Evolutionary conservation across 306 rosid species (phyloP).

Genomic region (Castanea mollissima): DNA sequence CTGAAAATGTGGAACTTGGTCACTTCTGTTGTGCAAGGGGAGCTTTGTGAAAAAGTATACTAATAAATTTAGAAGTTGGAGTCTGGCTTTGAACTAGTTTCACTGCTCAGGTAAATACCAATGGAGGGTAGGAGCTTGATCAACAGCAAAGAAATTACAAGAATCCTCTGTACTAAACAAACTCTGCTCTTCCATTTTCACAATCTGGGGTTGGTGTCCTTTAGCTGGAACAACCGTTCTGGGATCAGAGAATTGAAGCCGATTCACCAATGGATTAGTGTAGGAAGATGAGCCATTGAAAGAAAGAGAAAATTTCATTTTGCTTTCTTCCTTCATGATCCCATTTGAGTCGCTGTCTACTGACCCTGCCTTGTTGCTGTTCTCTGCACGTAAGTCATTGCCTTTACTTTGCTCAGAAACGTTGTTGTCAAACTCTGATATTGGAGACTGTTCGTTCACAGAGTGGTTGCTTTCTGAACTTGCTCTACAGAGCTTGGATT

Average conservation of each 20-base stretch:
- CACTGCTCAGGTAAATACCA: slow-evolving; percentile 35
- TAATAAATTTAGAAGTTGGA: too few relatives aligned
- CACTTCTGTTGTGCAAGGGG: too few relatives aligned
- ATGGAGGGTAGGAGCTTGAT: slow-evolving; percentile 70
- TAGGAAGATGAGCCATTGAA: slow-evolving; percentile 32
- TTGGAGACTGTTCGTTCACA: slow-evolving; percentile 39
- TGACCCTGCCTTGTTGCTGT: slow-evolving; percentile 28
- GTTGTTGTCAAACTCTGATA: slow-evolving; percentile 21
- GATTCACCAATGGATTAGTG: slow-evolving; percentile 37
- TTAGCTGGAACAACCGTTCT: slow-evolving; percentile 29
- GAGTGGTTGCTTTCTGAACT: slow-evolving; percentile 23
- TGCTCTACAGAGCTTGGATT: slow-evolving; percentile 35
- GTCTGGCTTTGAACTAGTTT: not conserved
- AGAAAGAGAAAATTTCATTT: slow-evolving; percentile 35
- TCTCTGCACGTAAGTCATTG: slow-evolving; percentile 2
- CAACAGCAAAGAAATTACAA: slow-evolving; percentile 67
- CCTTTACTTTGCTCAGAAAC: slow-evolving; percentile 14
- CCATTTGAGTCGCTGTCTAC: slow-evolving; percentile 41
- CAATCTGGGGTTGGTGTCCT: slow-evolving; percentile 35
- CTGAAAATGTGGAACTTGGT: not conserved
- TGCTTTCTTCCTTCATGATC: slow-evolving; percentile 41
- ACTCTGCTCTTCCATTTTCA: slow-evolving; percentile 55
- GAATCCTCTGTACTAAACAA: slow-evolving; percentile 43
- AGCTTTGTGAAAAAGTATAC: too few relatives aligned
- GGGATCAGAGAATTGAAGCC: slow-evolving; percentile 47